Percentiles rank a stretch among this genome's conserved stretches.
These are phyloP conservation scores for Warburgia ugandensis DNA, from an alignment of 164 flowering plant species.

Conservation along the genomic window DNA sequence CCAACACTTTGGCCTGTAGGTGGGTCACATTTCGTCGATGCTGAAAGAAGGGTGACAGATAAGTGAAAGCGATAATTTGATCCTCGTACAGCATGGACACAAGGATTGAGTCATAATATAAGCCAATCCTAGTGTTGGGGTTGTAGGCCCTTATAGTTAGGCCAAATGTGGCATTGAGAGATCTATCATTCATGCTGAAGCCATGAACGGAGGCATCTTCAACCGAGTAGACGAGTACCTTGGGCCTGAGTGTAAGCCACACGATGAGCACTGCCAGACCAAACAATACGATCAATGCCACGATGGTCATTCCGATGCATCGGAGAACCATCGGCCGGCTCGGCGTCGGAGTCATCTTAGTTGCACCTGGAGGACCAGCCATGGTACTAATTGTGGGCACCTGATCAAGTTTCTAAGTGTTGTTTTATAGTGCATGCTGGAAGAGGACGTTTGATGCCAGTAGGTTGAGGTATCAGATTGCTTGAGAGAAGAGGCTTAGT, in stretches of 20 bases:
- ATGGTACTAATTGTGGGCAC: too few species aligned
- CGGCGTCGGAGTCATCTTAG: too few species aligned
- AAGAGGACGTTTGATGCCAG: too few species aligned
- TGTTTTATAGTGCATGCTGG: too few species aligned
- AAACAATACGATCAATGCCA: constrained; percentile 36
- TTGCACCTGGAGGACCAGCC: too few species aligned
- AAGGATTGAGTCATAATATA: constrained; percentile 52
- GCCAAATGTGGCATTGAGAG: constrained; percentile 39
- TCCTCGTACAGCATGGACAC: constrained; percentile 34
- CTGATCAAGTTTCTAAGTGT: too few species aligned
- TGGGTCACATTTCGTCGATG: constrained; percentile 34
- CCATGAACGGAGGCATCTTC: constrained; percentile 34
- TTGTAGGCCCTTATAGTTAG: constrained; percentile 38
- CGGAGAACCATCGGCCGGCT: constrained; percentile 7
- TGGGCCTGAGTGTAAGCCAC: constrained; percentile 51
- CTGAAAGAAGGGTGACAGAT: constrained; percentile 46
- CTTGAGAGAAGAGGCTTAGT: too few species aligned
- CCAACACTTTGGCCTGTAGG: constrained; percentile 23
- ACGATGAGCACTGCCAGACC: constrained; percentile 48
- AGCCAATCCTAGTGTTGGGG: constrained; percentile 41
- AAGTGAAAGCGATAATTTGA: constrained; percentile 29
- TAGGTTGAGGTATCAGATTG: too few species aligned
- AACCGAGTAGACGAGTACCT: constrained; percentile 32
- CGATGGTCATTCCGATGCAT: constrained; percentile 19
- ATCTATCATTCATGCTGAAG: constrained; percentile 36